Evolutionary conservation across 2,329 filamentous ascomycete species (phyloP), one percentile per base, ranked within the genome.

Genomic region (Podosphaera xanthii): DNA sequence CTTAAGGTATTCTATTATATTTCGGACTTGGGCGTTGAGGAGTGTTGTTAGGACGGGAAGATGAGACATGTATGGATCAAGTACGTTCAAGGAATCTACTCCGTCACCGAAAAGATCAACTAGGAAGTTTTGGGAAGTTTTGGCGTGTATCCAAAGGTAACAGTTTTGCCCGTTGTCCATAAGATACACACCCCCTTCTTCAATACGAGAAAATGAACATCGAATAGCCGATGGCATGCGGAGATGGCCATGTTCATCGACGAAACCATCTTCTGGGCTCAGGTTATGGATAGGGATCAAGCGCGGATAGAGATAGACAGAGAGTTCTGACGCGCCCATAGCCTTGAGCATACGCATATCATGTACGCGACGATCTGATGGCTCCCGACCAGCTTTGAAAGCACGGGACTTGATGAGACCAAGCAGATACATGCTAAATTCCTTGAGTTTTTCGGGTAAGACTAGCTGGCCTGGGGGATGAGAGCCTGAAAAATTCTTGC

Each of bases 391-490:
- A 58, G 87, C 86, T 74, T 97, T 97, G 74, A 97, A 89, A 2
- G 91, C 90, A 60, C 92, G 82, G 60, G 82, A 90, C 71, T 98
- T 98, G 69, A 94, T 74, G 63, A 97, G 74, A 55, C 86, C 84
- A 8, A 98, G 82, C 72, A 94, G 87, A 71, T 92, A 97, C 89
- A 98, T 97, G 67, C 86, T 83, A 66, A 95, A 90, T 69, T 98
- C 92, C 70, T 97, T 97, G 36, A 98, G 78, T 64, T 91, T 87
- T 72, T 98, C 92, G 0, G 92, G 92, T 72, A 98, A 82, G 36
- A 98, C 89, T 36, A 98, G 80, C 71, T 98, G 90, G 4, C 89
- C 87, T 1, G 90, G 87, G 7, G 92, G 91, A 67, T 94, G 87
- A 2, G 82, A 86, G 2, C 80, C 75, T 4, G 88, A 86, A 66